Base-by-base conservation (phyloP, 176 grass and related monocot species). In the Neostapfia colusana region DNA sequence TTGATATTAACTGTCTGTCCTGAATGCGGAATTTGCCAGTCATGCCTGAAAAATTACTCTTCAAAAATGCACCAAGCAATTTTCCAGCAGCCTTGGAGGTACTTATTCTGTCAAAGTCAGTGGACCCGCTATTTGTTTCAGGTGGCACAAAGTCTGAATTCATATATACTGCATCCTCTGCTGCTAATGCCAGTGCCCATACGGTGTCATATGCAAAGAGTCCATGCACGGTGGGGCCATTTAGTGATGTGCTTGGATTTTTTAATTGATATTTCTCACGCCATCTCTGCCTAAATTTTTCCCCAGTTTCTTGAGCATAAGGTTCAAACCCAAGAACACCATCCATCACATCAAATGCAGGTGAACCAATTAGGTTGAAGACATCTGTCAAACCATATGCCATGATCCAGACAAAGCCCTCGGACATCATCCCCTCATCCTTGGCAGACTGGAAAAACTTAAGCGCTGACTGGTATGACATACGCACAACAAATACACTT, bases 191-290 rank as follows among this genome's bases (percentile, higher is more conserved):
- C 63, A 97, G 38, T 6, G 84, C 71, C 88, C 85, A 91, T 41
- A 87, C 46, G 0, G 93, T 93, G 87, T 97, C 93, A 69, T 97
- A 97, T 31, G 88, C 93, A 89, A 85, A 93, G 37, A 97, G 70
- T 59, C 88, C 80, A 68, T 55, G 78, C 46, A 71, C 15, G 53
- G 63, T 85, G 13, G 90, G 85, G 55, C 49, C 74, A 26, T 7
- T 76, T 64, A 86, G 8, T 73, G 38, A 34, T 17, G 72, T 53
- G 20, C 53, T 66, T 63, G 55, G 59, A 81, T 83, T 80, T 71
- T 84, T 73, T 0, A 3, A 34, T 10, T 18, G 27, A 36, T 89
- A 95, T 73, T 69, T 91, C 5, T 69, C 63, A 65, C 31, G 71
- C 83, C 90, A 88, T 81, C 80, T 86, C 53, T 41, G 54, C 18